phyloP scores from a whole-genome alignment of 352 stramenopile genomes.

The Globisporangium paddicum region DNA sequence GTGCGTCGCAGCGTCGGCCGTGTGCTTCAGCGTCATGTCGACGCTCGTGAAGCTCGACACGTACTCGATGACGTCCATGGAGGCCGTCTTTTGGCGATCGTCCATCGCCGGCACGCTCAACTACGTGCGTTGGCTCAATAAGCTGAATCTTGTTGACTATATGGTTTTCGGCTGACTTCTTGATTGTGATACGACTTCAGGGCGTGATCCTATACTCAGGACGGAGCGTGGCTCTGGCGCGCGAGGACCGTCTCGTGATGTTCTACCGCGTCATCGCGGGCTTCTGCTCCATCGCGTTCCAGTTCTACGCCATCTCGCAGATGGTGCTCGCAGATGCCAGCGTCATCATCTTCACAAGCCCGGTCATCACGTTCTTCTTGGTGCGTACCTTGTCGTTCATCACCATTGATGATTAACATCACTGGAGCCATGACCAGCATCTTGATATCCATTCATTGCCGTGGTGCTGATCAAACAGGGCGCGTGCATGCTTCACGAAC shows the following conservation, averaged over 20 bases:
- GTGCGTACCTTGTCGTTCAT: slow-evolving; percentile 25
- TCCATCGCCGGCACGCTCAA: slow-evolving; percentile 49
- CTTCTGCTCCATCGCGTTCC: slow-evolving; percentile 48
- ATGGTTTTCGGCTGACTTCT: not conserved
- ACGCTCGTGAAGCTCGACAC: slow-evolving; percentile 77
- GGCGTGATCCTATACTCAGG: slow-evolving; percentile 27
- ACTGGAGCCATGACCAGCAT: no score
- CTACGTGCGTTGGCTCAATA: slow-evolving; percentile 32
- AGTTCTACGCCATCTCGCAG: slow-evolving; percentile 64
- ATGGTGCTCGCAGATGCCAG: slow-evolving; percentile 72
- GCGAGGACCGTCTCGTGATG: slow-evolving; percentile 45
- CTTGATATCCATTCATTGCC: no score
- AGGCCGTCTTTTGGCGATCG: slow-evolving; percentile 78
- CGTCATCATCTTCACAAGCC: slow-evolving; percentile 59
- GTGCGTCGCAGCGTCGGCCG: slow-evolving; percentile 62
- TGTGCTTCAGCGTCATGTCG: slow-evolving; percentile 84
- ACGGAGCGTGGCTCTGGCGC: slow-evolving; percentile 41
- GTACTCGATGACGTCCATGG: slow-evolving; percentile 72
- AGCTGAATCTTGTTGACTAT: not conserved
- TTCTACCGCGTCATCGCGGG: slow-evolving; percentile 39
- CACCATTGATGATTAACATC: no score
- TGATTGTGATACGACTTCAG: not conserved
- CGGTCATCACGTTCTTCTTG: slow-evolving; percentile 64
- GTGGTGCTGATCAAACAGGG: no score
- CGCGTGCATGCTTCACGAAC: slow-evolving; percentile 22